A percentile compares a stretch with the other conserved stretches of the same genome.
Evolutionary conservation across 345 rosid genomes (phyloP).

Genomic region (Fremontodendron californicum): DNA sequence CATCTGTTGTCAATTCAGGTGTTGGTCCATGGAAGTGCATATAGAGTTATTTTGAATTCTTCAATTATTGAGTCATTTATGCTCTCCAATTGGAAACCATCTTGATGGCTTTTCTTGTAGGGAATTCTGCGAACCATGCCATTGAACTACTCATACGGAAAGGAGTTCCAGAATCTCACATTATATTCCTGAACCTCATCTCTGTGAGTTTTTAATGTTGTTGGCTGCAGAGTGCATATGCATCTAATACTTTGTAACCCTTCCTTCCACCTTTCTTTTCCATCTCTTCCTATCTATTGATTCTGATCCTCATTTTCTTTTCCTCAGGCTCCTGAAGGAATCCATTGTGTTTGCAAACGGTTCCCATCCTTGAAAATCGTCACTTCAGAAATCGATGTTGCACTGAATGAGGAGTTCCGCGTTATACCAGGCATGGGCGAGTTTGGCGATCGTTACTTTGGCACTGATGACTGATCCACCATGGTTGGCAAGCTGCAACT

Average conservation of each 20-base stretch:
- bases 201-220: constrained; percentile 50
- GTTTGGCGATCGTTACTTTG: constrained; percentile 97
- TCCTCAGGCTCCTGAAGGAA: constrained; percentile 90
- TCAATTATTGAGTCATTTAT: neutral
- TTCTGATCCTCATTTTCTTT: constrained; percentile 3
- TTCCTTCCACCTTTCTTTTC: neutral
- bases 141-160: constrained; percentile 77
- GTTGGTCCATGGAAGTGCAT: neutral
- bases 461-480: constrained; percentile 71
- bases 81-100: neutral
- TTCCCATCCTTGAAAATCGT: constrained; percentile 87
- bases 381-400: constrained; percentile 89
- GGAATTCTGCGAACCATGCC: constrained; percentile 96
- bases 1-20: neutral
- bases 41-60: neutral
- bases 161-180: constrained; percentile 96
- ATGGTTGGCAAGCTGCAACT: neutral
- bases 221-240: neutral
- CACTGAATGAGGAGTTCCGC: constrained; percentile 79
- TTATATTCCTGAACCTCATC: constrained; percentile 88
- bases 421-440: constrained; percentile 98
- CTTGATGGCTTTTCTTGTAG: constrained; percentile 32
- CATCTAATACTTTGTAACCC: neutral
- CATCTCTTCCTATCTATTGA: neutral
- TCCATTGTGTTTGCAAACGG: constrained; percentile 80